These are phyloP conservation scores for Penicillium sp. DNA, from an alignment of 2,329 filamentous ascomycete genomes.

Conservation along the genomic window DNA sequence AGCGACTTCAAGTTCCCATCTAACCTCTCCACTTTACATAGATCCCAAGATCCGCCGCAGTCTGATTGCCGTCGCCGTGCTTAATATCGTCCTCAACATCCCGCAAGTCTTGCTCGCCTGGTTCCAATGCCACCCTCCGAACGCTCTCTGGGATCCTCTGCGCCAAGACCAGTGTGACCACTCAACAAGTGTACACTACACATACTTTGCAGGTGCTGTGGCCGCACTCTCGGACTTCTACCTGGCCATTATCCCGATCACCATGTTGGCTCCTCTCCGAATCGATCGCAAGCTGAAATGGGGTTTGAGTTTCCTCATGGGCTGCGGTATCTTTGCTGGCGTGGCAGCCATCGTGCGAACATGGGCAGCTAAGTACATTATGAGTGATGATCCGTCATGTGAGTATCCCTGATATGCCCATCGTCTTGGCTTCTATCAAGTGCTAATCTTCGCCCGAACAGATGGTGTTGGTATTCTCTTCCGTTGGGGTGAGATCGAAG, in stretches of 20 bases:
- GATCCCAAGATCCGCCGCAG: conserved; percentile 26
- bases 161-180: conserved; percentile 21
- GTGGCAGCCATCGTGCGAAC: conserved; percentile 25
- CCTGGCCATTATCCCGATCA: conserved; percentile 22
- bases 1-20: background rate
- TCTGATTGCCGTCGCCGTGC: conserved; percentile 22
- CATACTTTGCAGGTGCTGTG: conserved; percentile 23
- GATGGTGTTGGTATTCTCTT: conserved; percentile 24
- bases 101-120: conserved; percentile 22
- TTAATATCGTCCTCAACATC: conserved; percentile 25
- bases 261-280: conserved; percentile 22
- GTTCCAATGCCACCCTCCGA: conserved; percentile 23
- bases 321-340: conserved; percentile 24
- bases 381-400: conserved; percentile 22
- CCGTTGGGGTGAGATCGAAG: conserved; percentile 26
- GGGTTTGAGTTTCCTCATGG: conserved; percentile 27
- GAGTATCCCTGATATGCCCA: background rate
- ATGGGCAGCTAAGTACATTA: conserved; percentile 24
- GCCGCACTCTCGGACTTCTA: conserved; percentile 25
- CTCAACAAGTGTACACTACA: conserved; percentile 23
- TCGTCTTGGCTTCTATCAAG: no score
- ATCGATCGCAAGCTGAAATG: conserved; percentile 27
- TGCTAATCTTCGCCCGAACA: conserved; percentile 7
- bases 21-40: background rate
- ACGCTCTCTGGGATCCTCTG: conserved; percentile 23